These are phyloP conservation scores for Trichomonas vaginalis DNA, from an alignment of 208 protist species.

Conservation along the genomic window DNA sequence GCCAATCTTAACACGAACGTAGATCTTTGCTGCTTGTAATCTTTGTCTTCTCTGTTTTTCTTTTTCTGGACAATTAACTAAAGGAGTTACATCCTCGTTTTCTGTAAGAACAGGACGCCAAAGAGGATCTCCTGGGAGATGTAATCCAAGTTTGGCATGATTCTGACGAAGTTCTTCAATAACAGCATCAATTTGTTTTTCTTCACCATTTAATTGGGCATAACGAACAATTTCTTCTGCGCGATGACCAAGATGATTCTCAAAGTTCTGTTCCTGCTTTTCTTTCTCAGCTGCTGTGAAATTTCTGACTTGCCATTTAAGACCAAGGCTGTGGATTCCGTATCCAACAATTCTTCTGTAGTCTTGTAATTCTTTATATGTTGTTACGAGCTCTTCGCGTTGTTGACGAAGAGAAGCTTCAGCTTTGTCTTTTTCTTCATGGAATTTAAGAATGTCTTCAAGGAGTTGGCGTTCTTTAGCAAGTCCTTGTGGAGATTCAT, in stretches of 20 bases:
- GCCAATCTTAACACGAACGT: background rate
- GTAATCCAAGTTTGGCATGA: background rate
- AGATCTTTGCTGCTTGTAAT: background rate
- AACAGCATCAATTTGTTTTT: background rate
- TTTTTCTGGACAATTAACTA: background rate
- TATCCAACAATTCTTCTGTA: background rate
- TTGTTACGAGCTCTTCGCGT: background rate
- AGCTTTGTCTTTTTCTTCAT: background rate
- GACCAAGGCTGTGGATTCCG: background rate
- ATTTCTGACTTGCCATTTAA: background rate
- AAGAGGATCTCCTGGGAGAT: background rate
- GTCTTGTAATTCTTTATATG: background rate
- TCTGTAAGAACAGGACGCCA: background rate
- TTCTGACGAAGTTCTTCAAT: background rate
- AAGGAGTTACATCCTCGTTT: background rate
- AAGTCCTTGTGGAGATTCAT: background rate
- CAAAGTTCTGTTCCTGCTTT: background rate
- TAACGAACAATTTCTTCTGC: background rate
- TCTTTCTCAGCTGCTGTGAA: background rate
- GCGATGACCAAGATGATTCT: background rate
- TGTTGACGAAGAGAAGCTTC: background rate
- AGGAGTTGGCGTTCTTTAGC: background rate
- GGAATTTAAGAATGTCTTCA: background rate
- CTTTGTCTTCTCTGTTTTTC: background rate
- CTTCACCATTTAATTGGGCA: background rate